Percentiles rank a stretch among this genome's conserved stretches.
These are phyloP conservation scores for Cercospora beticola DNA, from an alignment of 2,329 filamentous ascomycete species.

Conservation along the genomic window DNA sequence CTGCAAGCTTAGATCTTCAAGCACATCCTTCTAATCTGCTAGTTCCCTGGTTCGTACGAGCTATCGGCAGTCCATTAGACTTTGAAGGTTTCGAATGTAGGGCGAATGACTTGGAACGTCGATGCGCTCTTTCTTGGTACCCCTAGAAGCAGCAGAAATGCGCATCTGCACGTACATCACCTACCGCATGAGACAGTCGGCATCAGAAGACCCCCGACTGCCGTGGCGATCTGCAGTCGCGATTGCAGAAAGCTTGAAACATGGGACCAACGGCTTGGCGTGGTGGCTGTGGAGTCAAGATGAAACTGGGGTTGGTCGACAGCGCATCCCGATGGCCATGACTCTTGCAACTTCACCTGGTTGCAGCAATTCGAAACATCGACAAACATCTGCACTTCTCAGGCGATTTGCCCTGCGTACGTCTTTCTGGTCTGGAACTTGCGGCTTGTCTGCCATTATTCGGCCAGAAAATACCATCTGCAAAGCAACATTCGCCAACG, in stretches of 20 bases:
- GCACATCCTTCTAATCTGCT: not conserved
- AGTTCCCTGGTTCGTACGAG: not conserved
- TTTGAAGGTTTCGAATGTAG: not conserved
- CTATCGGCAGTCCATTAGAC: not conserved
- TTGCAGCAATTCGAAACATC: not conserved
- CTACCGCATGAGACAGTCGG: not conserved
- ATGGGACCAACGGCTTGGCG: not conserved
- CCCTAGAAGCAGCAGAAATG: not conserved
- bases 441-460: not conserved
- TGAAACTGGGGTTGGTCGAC: constrained; percentile 6
- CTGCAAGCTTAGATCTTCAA: not conserved
- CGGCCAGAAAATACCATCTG: not conserved
- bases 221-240: constrained; percentile 4
- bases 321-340: constrained; percentile 2
- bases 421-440: not conserved
- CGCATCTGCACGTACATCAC: not conserved
- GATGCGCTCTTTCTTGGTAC: not conserved
- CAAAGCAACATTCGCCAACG: not conserved
- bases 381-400: not conserved
- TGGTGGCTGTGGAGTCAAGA: not conserved
- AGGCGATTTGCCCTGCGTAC: not conserved
- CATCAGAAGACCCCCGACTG: not conserved
- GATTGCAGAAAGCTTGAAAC: constrained; percentile 3
- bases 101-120: not conserved
- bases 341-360: constrained; percentile 14